phyloP scores from a whole-genome alignment of 805 yeast species.

The Metschnikowia colocasiae region DNA sequence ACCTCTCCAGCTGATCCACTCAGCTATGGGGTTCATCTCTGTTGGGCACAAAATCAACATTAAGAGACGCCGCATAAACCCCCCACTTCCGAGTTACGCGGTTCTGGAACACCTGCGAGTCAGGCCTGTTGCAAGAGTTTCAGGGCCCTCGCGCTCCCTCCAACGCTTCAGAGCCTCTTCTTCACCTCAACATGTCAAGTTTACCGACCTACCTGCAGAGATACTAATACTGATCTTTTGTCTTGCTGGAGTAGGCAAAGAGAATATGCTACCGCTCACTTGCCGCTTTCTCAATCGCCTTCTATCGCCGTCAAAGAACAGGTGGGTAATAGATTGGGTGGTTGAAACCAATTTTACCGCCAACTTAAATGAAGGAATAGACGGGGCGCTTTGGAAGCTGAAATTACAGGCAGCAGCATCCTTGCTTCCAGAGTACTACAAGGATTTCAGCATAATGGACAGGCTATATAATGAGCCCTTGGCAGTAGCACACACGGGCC shows the following conservation, averaged over 20 bases:
- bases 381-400: slow-evolving; percentile 11
- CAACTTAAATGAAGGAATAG: slow-evolving; percentile 19
- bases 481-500: not conserved
- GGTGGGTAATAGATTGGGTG: slow-evolving; percentile 19
- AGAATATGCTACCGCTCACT: slow-evolving; percentile 32
- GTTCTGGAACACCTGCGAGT: not conserved
- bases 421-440: slow-evolving; percentile 8
- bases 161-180: not conserved
- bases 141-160: not conserved
- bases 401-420: slow-evolving; percentile 1
- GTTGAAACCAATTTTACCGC: slow-evolving; percentile 20
- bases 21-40: slow-evolving; percentile 6
- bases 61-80: slow-evolving; percentile 1
- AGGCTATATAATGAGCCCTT: slow-evolving; percentile 5
- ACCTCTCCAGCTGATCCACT: not conserved
- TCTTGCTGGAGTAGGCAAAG: slow-evolving; percentile 26
- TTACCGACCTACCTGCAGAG: slow-evolving; percentile 43
- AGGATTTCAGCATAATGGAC: not conserved
- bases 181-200: slow-evolving; percentile 4
- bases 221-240: slow-evolving; percentile 38
- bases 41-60: not conserved
- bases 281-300: slow-evolving; percentile 27
- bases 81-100: not conserved
- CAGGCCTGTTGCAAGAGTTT: not conserved
- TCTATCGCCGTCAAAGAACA: slow-evolving; percentile 17